Evolutionary conservation across 2,329 filamentous ascomycete genomes (phyloP).

Genomic region (Herpomyces periplanetae): DNA sequence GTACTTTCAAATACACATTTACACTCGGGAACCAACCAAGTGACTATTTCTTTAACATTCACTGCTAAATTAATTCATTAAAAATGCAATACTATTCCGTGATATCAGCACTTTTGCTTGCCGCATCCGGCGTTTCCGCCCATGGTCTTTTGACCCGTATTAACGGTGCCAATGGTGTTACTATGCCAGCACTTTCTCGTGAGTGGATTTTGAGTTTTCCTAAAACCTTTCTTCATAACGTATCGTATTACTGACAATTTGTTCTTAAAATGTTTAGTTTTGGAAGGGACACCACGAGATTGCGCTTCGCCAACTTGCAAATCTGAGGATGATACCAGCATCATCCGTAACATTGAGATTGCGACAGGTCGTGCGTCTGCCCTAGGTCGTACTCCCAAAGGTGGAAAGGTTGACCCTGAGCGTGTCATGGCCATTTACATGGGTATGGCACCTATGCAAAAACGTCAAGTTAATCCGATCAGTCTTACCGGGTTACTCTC

Average conservation of each 20-base stretch:
- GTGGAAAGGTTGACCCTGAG: slow-evolving; percentile 16
- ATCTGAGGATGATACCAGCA: slow-evolving; percentile 26
- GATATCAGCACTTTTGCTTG: slow-evolving; percentile 11
- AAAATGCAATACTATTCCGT: slow-evolving; percentile 12
- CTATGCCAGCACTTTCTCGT: slow-evolving; percentile 19
- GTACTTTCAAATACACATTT: too few species aligned
- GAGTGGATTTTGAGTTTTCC: slow-evolving; percentile 3
- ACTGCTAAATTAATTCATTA: slow-evolving; percentile 3
- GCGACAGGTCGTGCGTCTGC: slow-evolving; percentile 14
- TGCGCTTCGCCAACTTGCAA: slow-evolving; percentile 19
- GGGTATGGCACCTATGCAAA: slow-evolving; percentile 7
- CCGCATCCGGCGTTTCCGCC: slow-evolving; percentile 12
- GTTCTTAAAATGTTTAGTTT: too few species aligned
- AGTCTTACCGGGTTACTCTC: too few species aligned
- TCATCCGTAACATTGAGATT: slow-evolving; percentile 21
- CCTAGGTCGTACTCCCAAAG: slow-evolving; percentile 20
- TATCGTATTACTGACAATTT: too few species aligned
- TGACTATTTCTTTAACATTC: slow-evolving; percentile 1
- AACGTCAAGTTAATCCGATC: too few species aligned
- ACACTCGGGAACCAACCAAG: too few species aligned
- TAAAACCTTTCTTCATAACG: slow-evolving; percentile 3
- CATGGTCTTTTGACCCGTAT: slow-evolving; percentile 18
- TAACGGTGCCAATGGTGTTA: slow-evolving; percentile 18
- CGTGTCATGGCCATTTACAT: slow-evolving; percentile 20
- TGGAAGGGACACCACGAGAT: slow-evolving; percentile 24